These are phyloP conservation scores for Cudoniella acicularis DNA, from an alignment of 495 filamentous ascomycete species.

Conservation along the genomic window DNA sequence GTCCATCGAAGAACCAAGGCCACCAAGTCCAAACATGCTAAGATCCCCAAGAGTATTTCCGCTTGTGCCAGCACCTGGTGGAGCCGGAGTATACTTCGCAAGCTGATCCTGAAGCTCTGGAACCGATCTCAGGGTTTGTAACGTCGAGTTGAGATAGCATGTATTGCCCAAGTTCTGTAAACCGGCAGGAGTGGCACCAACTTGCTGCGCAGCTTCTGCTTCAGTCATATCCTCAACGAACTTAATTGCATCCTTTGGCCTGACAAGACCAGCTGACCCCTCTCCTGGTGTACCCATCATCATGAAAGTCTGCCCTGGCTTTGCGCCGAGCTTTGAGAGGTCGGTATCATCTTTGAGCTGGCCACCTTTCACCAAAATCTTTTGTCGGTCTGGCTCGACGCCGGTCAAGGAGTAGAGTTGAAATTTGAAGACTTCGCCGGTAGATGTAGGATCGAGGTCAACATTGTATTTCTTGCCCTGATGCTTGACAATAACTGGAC, in stretches of 20 bases:
- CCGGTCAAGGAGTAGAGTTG: slow-evolving; percentile 93
- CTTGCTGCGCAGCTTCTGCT: slow-evolving; percentile 78
- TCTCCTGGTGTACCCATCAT: slow-evolving; percentile 87
- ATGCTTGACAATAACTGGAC: slow-evolving; percentile 86
- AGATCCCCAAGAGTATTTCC: slow-evolving; percentile 25
- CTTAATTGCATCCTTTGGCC: slow-evolving; percentile 77
- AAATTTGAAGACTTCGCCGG: slow-evolving; percentile 90
- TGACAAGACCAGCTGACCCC: slow-evolving; percentile 46
- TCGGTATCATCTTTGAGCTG: slow-evolving; percentile 94
- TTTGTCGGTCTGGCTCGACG: slow-evolving; percentile 94
- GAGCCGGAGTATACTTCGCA: slow-evolving; percentile 55
- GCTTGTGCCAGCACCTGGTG: slow-evolving; percentile 15
- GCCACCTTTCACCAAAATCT: slow-evolving; percentile 89
- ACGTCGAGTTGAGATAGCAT: slow-evolving; percentile 95
- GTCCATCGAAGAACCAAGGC: slow-evolving; percentile 61
- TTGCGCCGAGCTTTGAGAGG: slow-evolving; percentile 76
- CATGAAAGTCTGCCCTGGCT: slow-evolving; percentile 84
- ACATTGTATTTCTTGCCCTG: slow-evolving; percentile 91
- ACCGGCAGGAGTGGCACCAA: slow-evolving; percentile 83
- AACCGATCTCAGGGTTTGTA: slow-evolving; percentile 83
- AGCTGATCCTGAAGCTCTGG: slow-evolving; percentile 89
- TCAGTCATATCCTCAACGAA: slow-evolving; percentile 98
- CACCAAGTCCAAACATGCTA: slow-evolving; percentile 32
- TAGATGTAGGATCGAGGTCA: slow-evolving; percentile 79
- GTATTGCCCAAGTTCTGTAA: slow-evolving; percentile 94